phyloP scores from a whole-genome alignment of 2,329 filamentous ascomycete species.

The Chrysoporthe cubensis region DNA sequence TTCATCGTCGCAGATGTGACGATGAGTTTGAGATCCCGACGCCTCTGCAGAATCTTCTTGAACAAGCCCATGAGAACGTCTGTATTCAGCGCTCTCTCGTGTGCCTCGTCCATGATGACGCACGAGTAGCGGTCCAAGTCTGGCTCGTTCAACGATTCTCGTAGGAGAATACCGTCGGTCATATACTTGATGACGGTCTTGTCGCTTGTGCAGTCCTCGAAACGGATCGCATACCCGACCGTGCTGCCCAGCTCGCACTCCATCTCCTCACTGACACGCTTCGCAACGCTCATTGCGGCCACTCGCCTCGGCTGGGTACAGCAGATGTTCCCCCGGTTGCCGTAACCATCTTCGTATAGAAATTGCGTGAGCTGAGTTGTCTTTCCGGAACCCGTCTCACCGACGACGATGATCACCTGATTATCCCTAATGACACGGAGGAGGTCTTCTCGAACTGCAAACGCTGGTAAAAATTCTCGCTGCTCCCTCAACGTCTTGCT shows the following conservation, averaged over 20 bases:
- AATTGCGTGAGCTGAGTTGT: constrained; percentile 98
- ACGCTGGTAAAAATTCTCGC: constrained; percentile 89
- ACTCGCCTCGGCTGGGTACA: constrained; percentile 97
- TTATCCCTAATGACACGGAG: constrained; percentile 93
- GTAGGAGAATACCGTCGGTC: constrained; percentile 93
- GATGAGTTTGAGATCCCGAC: constrained; percentile 92
- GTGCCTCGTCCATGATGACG: constrained; percentile 99
- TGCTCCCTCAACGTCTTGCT: constrained; percentile 91
- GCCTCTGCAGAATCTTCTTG: constrained; percentile 90
- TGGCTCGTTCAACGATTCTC: constrained; percentile 89
- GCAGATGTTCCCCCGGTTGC: constrained; percentile 84
- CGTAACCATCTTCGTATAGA: constrained; percentile 92
- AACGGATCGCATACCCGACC: constrained; percentile 96
- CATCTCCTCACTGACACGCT: constrained; percentile 98
- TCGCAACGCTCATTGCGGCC: constrained; percentile 97
- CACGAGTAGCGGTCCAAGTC: constrained; percentile 96
- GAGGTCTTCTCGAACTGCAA: constrained; percentile 92
- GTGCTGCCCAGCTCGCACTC: constrained; percentile 84
- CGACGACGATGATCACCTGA: constrained; percentile 94
- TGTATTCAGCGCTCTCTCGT: constrained; percentile 94
- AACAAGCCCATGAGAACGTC: constrained; percentile 97
- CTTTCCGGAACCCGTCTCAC: constrained; percentile 96
- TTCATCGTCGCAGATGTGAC: constrained; percentile 99
- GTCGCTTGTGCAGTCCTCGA: constrained; percentile 96
- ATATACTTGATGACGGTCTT: constrained; percentile 98